phyloP scores from a whole-genome alignment of 805 yeast species.

The Pachysolen tannophilus region DNA sequence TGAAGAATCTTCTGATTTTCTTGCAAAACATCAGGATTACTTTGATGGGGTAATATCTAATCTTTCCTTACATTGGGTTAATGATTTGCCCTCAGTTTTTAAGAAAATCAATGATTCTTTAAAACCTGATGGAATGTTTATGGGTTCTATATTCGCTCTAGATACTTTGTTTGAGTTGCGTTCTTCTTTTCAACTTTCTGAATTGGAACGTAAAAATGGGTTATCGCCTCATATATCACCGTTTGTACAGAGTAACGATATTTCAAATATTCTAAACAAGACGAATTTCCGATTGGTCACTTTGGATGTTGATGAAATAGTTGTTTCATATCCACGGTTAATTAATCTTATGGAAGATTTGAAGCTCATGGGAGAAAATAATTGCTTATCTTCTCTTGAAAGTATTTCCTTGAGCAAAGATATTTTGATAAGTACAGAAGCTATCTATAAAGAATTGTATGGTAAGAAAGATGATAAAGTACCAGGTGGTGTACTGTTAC shows the following conservation, averaged over 20 bases:
- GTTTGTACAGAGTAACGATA: constrained; percentile 67
- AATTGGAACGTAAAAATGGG: constrained; percentile 71
- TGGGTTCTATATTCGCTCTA: constrained; percentile 78
- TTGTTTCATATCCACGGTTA: constrained; percentile 71
- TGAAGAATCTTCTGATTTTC: constrained; percentile 49
- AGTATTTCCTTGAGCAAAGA: constrained; percentile 44
- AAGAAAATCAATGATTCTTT: constrained; percentile 47
- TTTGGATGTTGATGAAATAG: constrained; percentile 75
- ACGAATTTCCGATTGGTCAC: constrained; percentile 79
- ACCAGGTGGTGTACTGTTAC: constrained; percentile 46
- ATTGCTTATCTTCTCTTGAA: constrained; percentile 40
- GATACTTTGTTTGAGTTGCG: constrained; percentile 81
- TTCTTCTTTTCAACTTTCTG: constrained; percentile 75
- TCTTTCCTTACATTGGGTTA: constrained; percentile 76
- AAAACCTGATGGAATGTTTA: constrained; percentile 74
- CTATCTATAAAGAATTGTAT: constrained; percentile 64
- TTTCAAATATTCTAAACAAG: constrained; percentile 62
- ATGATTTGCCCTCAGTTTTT: constrained; percentile 67
- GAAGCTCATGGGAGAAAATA: constrained; percentile 80
- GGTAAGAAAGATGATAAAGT: constrained; percentile 47
- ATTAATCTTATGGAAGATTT: constrained; percentile 61
- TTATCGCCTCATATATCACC: constrained; percentile 78
- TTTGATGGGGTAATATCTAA: constrained; percentile 72
- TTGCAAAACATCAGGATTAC: constrained; percentile 30
- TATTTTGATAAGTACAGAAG: constrained; percentile 65